Percentiles rank a stretch among this genome's conserved stretches.
These are phyloP conservation scores for Amaranthus palmeri DNA, from an alignment of 148 eudicot species.

Conservation along the genomic window DNA sequence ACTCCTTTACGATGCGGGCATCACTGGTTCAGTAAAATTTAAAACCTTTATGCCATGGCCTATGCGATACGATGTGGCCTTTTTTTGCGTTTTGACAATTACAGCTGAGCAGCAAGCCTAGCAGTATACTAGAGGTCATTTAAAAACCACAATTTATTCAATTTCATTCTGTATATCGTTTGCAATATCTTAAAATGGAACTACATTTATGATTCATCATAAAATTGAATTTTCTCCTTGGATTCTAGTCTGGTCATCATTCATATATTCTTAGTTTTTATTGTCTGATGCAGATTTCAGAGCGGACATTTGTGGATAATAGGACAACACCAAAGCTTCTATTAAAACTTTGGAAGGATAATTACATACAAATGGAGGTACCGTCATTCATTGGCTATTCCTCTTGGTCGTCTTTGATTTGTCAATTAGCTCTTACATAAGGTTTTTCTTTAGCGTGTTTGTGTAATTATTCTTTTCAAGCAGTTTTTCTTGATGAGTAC, in stretches of 20 bases:
- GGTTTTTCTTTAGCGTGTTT: neutral
- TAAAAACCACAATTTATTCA: neutral
- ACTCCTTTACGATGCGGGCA: too few species aligned
- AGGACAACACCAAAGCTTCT: constrained; percentile 62
- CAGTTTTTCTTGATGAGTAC: too few species aligned
- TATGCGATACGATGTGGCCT: too few species aligned
- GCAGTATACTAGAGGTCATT: neutral
- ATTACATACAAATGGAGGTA: constrained; percentile 82
- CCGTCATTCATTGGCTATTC: constrained; percentile 1
- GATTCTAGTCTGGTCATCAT: neutral
- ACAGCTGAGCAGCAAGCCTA: too few species aligned
- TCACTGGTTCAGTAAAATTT: too few species aligned
- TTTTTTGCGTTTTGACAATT: too few species aligned
- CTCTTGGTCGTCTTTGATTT: neutral
- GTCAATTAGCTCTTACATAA: neutral
- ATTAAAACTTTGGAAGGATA: constrained; percentile 75
- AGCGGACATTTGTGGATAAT: constrained; percentile 66
- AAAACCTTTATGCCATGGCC: too few species aligned
- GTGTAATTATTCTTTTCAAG: too few species aligned
- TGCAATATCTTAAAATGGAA: neutral
- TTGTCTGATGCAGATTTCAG: constrained; percentile 54
- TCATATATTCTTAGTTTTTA: neutral
- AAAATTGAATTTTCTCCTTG: constrained; percentile 2
- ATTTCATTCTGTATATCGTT: neutral
- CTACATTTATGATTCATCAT: neutral